Percentiles rank a stretch among this genome's conserved stretches.
Conservation (phyloP, 495 filamentous ascomycete species). For the Entonaema liquescens region DNA sequence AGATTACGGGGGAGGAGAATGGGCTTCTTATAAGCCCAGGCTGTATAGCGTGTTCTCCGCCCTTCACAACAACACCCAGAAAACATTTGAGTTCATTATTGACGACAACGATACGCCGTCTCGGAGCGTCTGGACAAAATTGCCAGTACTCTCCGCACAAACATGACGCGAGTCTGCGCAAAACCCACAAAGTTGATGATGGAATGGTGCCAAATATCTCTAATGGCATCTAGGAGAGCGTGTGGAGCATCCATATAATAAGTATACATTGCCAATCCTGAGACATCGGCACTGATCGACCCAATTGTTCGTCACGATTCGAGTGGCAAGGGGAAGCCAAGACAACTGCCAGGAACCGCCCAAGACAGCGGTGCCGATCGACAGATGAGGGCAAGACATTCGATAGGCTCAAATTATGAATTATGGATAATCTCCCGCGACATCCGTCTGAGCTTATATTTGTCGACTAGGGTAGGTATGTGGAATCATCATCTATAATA, state of each 20-base stretch:
- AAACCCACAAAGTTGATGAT: conserved; percentile 3
- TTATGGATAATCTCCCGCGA: conserved; percentile 19
- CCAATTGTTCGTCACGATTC: conserved; percentile 26
- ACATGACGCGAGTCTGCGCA: conserved; percentile 26
- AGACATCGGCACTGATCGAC: not conserved
- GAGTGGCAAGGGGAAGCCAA: not conserved
- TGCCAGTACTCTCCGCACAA: not conserved
- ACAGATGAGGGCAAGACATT: not conserved
- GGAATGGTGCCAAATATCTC: not conserved
- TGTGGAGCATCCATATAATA: conserved; percentile 5
- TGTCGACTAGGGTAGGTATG: not conserved
- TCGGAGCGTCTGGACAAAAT: no score
- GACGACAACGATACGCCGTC: conserved; percentile 38
- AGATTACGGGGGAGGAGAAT: not conserved
- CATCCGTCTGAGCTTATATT: conserved; percentile 16
- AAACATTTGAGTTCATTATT: conserved; percentile 31
- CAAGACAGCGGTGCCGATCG: conserved; percentile 23
- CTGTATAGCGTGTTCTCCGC: not conserved
- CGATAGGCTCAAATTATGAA: conserved; percentile 10
- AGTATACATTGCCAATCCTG: not conserved
- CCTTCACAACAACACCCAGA: not conserved
- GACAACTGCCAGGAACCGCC: conserved; percentile 10
- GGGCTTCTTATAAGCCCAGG: conserved; percentile 23
- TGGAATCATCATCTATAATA: conserved; percentile 18
- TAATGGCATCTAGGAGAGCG: conserved; percentile 14